A percentile compares a stretch with the other conserved stretches of the same genome.
These are phyloP conservation scores for Parathielavia appendiculata DNA, from an alignment of 495 filamentous ascomycete species.

Conservation along the genomic window DNA sequence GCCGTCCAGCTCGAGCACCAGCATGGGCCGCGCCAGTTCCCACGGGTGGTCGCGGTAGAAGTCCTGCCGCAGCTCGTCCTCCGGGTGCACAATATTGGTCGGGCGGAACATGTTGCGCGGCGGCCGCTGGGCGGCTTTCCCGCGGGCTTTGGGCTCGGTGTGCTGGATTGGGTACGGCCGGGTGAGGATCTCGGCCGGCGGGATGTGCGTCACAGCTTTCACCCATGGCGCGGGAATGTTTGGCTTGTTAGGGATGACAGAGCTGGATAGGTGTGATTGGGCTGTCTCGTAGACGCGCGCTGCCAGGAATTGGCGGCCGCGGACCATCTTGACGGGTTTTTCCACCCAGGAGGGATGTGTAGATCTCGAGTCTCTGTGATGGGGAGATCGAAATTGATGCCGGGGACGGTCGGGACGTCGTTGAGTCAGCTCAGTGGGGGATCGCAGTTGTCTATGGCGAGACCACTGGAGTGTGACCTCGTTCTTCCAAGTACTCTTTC, in stretches of 20 bases:
- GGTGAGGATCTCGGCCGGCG: conserved; percentile 71
- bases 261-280: conserved; percentile 49
- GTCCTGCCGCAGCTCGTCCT: conserved; percentile 70
- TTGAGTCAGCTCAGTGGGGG: neutral
- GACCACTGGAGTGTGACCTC: neutral
- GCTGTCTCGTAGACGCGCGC: conserved; percentile 67
- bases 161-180: conserved; percentile 63
- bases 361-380: neutral
- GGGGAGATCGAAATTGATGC: neutral
- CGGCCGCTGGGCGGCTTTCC: conserved; percentile 36
- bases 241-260: conserved; percentile 27
- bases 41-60: conserved; percentile 96
- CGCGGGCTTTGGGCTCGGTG: conserved; percentile 45
- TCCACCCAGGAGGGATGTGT: neutral
- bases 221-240: conserved; percentile 66
- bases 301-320: conserved; percentile 60
- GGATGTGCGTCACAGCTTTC: conserved; percentile 63
- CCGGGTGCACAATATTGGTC: conserved; percentile 70
- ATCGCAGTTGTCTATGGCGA: neutral
- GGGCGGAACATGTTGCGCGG: conserved; percentile 78
- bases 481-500: neutral
- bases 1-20: conserved; percentile 81
- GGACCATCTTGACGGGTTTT: conserved; percentile 22
- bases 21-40: conserved; percentile 85
- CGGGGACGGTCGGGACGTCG: neutral